Evolutionary conservation across 176 grass and related monocot genomes (phyloP).

Genomic region (Pontederia paniculata): DNA sequence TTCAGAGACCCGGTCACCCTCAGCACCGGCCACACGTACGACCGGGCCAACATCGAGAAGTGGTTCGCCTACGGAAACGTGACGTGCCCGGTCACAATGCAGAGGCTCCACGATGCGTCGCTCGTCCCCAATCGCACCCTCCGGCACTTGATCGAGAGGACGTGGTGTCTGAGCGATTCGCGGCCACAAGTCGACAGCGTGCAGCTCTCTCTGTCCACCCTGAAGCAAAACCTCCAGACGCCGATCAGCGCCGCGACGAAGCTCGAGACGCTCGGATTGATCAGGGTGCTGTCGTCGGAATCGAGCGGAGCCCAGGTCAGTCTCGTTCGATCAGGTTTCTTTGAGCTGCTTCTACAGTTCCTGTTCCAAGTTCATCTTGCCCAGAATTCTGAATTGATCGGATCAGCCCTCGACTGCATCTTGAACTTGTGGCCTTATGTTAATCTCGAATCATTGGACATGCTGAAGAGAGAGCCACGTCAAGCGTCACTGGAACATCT

Average conservation of each 20-base stretch:
- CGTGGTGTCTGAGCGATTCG: not conserved
- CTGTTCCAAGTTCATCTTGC: slow-evolving; percentile 13
- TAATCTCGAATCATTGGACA: slow-evolving; percentile 8
- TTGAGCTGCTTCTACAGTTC: slow-evolving; percentile 19
- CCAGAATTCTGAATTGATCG: too few relatives aligned
- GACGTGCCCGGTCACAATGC: slow-evolving; percentile 30
- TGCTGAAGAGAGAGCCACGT: too few relatives aligned
- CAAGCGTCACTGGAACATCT: too few relatives aligned
- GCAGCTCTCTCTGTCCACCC: not conserved
- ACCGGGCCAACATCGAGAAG: slow-evolving; percentile 13
- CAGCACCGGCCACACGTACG: slow-evolving; percentile 19
- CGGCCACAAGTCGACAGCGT: not conserved
- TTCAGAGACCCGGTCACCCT: slow-evolving; percentile 18
- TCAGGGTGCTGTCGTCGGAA: slow-evolving; percentile 19
- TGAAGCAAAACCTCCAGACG: slow-evolving; percentile 15
- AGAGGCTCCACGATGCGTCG: slow-evolving; percentile 8
- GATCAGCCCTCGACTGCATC: slow-evolving; percentile 25
- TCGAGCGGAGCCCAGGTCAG: slow-evolving; percentile 6
- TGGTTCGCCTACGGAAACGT: slow-evolving; percentile 24
- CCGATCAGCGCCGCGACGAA: not conserved
- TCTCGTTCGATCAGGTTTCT: slow-evolving; percentile 28
- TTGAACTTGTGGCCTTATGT: slow-evolving; percentile 11
- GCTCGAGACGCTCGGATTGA: slow-evolving; percentile 23
- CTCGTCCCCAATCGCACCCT: slow-evolving; percentile 26
- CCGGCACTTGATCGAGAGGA: slow-evolving; percentile 22